Base-by-base conservation (phyloP, 1,139 yeast species). In the Diutina rugosa region DNA sequence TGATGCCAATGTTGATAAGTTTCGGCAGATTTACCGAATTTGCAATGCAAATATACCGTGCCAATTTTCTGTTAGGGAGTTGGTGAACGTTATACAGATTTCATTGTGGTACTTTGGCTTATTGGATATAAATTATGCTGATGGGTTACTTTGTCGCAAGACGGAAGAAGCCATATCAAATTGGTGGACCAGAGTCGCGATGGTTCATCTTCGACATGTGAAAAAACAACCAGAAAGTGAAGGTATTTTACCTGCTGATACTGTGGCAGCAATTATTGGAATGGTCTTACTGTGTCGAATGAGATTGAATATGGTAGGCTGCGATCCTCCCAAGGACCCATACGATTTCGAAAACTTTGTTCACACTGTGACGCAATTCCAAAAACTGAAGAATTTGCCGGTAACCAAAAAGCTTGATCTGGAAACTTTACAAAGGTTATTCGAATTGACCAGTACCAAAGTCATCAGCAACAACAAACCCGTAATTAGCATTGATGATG, bases 171-270 rank as follows among this genome's bases (percentile, higher is more conserved):
- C 95, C 0, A 78, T 90, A 26, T 64, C 70, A 4, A 76, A 77
- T 57, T 93, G 98, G 98, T 91, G 98, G 97, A 77, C 76, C 53
- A 68, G 81, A 54, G 80, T 87, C 61, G 96, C 96, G 0, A 72
- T 79, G 41, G 78, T 80, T 10, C 85, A 84, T 63, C 79, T 80
- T 61, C 51, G 51, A 9, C 35, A 28, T 14, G 16, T 47, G n/a
- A 47, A 47, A 10, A 30, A 30, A 38, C 51, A 30, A 14, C 38
- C 51, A 4, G 51, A 47, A 28, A 47, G 51, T 29, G 51, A 47
- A 47, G 84, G 87, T 1, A 69, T 78, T 0, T 67, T 87, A 57
- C 84, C 88, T 0, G 79, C 91, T 0, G 74, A 81, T n/a, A 78
- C 90, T 0, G 88, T 85, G 0, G 78, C 87, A 0, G 80, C 79